Conservation (phyloP, 1,139 yeast genomes). For the Yamadazyma dushanensis region DNA sequence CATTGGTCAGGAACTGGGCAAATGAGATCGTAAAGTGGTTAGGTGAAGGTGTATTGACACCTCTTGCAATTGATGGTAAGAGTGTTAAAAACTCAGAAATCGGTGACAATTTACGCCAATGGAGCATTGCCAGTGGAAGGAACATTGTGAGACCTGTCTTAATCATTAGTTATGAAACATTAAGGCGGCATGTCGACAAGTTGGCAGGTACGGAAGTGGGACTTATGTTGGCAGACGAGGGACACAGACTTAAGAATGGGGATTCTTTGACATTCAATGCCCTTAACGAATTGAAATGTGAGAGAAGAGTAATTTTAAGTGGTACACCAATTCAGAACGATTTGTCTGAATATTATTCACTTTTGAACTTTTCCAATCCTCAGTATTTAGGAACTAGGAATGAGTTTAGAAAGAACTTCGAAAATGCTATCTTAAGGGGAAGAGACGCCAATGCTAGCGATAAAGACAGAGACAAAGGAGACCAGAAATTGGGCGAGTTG, state of each 20-base stretch:
- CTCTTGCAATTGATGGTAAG: conserved; percentile 92
- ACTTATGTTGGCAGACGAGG: conserved; percentile 90
- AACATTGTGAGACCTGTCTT: conserved; percentile 90
- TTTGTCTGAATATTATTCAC: conserved; percentile 88
- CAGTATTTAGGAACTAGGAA: conserved; percentile 82
- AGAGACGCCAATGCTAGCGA: conserved; percentile 92
- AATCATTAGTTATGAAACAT: conserved; percentile 93
- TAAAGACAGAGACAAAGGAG: conserved; percentile 71
- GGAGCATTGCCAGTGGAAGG: conserved; percentile 91
- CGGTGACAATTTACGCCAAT: conserved; percentile 66
- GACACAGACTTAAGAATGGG: conserved; percentile 92
- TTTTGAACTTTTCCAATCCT: conserved; percentile 91
- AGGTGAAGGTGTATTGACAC: conserved; percentile 86
- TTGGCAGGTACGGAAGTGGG: conserved; percentile 84
- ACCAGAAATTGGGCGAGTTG: conserved; percentile 65
- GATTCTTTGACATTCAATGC: conserved; percentile 93
- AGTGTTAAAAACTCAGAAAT: conserved; percentile 67
- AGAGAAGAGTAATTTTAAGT: conserved; percentile 85
- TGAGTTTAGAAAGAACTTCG: conserved; percentile 85
- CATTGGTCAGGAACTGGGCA: conserved; percentile 95
- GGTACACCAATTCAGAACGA: conserved; percentile 99
- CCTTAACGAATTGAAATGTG: conserved; percentile 76
- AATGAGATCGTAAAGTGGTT: conserved; percentile 95
- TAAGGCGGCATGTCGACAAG: conserved; percentile 80
- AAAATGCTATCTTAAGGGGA: conserved; percentile 74